phyloP scores from a whole-genome alignment of 441 rosid genomes.

The Sinapis alba region DNA sequence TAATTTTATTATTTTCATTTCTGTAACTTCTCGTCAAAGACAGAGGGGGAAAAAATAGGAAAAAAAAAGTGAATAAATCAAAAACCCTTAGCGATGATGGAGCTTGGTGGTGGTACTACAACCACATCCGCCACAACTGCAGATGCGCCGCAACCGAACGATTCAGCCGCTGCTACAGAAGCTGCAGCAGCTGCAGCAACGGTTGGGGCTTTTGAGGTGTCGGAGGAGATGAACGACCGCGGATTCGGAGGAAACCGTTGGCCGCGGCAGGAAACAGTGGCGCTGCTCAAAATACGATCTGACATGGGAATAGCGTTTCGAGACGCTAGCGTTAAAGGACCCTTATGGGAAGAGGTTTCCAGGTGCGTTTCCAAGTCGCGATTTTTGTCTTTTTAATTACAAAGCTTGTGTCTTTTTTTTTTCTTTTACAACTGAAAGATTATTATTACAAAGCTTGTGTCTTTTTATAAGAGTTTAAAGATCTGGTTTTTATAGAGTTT shows the following conservation, averaged over 20 bases:
- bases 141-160: conserved; percentile 11
- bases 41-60: not conserved
- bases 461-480: not conserved
- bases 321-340: conserved; percentile 60
- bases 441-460: not conserved
- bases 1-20: conserved; percentile 16
- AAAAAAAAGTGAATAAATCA: conserved; percentile 1
- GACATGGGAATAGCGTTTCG: conserved; percentile 68
- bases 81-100: conserved; percentile 31
- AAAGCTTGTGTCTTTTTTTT: not conserved
- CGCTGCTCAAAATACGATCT: conserved; percentile 63
- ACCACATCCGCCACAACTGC: conserved; percentile 13
- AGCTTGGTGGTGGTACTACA: conserved; percentile 18
- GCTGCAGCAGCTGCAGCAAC: conserved; percentile 33
- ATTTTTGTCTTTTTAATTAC: not conserved
- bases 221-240: conserved; percentile 52
- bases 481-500: conserved; percentile 11
- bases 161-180: conserved; percentile 30
- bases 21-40: conserved; percentile 33
- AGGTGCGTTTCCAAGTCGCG: conserved; percentile 37
- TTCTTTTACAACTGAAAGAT: not conserved
- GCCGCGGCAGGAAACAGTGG: conserved; percentile 69
- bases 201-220: conserved; percentile 42
- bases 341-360: conserved; percentile 76
- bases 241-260: conserved; percentile 60